Percentiles rank a stretch among this genome's conserved stretches.
These are phyloP conservation scores for Prasinococcaceae sp. DNA, from an alignment of 139 green algal genomes.

Conservation along the genomic window DNA sequence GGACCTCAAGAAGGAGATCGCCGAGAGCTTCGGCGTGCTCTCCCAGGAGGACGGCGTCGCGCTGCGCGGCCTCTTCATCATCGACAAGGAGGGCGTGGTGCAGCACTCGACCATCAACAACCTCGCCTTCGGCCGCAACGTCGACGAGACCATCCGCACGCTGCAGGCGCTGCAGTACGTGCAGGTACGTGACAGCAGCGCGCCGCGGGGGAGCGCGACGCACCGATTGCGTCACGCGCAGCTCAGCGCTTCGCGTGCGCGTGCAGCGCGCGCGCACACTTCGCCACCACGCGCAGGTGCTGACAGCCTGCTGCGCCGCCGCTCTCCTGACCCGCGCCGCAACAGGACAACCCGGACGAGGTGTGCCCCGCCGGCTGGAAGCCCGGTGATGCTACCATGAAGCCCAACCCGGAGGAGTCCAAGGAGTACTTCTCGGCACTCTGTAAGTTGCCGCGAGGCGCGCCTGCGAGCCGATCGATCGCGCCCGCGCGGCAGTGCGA, in stretches of 20 bases:
- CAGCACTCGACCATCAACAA: slow-evolving; percentile 97
- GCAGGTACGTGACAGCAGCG: too few relatives aligned
- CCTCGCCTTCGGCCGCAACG: slow-evolving; percentile 74
- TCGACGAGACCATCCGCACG: slow-evolving; percentile 89
- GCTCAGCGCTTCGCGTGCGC: too few relatives aligned
- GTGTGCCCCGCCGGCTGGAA: slow-evolving; percentile 93
- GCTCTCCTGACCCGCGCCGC: too few relatives aligned
- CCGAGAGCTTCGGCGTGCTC: slow-evolving; percentile 71
- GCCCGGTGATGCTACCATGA: slow-evolving; percentile 77
- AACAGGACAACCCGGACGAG: slow-evolving; percentile 73
- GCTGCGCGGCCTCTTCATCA: slow-evolving; percentile 41
- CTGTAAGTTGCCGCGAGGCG: too few relatives aligned
- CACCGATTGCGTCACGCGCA: too few relatives aligned
- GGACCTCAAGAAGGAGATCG: slow-evolving; percentile 79
- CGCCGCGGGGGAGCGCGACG: too few relatives aligned
- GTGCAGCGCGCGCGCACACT: too few relatives aligned
- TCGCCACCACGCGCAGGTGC: too few relatives aligned
- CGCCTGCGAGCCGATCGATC: too few relatives aligned
- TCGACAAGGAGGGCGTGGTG: slow-evolving; percentile 68
- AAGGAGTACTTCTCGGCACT: slow-evolving; percentile 66
- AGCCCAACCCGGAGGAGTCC: slow-evolving; percentile 56
- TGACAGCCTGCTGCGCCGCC: background rate
- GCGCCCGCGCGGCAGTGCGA: too few relatives aligned
- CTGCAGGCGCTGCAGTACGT: slow-evolving; percentile 46
- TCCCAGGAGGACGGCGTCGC: slow-evolving; percentile 29